These are phyloP conservation scores for Leccinum subgranulosum DNA, from an alignment of 768 basidiomycete genomes.

Conservation along the genomic window DNA sequence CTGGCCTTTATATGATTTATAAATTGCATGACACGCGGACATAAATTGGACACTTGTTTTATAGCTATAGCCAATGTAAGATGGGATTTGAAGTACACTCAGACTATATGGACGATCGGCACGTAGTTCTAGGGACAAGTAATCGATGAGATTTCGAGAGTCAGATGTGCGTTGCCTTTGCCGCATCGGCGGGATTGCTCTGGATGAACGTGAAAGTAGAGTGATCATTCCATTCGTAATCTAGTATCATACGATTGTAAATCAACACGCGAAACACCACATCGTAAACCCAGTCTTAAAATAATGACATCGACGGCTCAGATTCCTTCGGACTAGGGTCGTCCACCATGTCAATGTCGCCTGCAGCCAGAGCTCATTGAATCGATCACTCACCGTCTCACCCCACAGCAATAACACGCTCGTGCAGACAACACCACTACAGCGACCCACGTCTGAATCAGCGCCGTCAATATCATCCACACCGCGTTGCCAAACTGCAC, in stretches of 20 bases:
- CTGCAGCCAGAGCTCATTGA: not conserved
- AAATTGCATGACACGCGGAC: not conserved
- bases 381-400: constrained; percentile 36
- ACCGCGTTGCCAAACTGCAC: constrained; percentile 64
- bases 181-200: not conserved
- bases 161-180: not conserved
- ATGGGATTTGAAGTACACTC: not conserved
- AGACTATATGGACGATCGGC: constrained; percentile 1
- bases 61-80: constrained; percentile 12
- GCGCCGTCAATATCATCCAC: constrained; percentile 66
- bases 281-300: not conserved
- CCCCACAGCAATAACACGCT: constrained; percentile 67
- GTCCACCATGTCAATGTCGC: constrained; percentile 5
- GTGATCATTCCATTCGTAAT: not conserved
- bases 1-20: constrained; percentile 14
- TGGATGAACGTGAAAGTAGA: not conserved
- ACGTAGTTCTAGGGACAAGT: not conserved
- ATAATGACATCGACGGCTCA: not conserved
- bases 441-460: constrained; percentile 55
- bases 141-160: not conserved
- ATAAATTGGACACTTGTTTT: constrained; percentile 11
- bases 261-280: not conserved
- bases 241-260: not conserved
- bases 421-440: constrained; percentile 60
- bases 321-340: constrained; percentile 5